A percentile compares a stretch with the other conserved stretches of the same genome.
These are phyloP conservation scores for Russula griseocarnosa DNA, from an alignment of 768 basidiomycete genomes.

Conservation along the genomic window DNA sequence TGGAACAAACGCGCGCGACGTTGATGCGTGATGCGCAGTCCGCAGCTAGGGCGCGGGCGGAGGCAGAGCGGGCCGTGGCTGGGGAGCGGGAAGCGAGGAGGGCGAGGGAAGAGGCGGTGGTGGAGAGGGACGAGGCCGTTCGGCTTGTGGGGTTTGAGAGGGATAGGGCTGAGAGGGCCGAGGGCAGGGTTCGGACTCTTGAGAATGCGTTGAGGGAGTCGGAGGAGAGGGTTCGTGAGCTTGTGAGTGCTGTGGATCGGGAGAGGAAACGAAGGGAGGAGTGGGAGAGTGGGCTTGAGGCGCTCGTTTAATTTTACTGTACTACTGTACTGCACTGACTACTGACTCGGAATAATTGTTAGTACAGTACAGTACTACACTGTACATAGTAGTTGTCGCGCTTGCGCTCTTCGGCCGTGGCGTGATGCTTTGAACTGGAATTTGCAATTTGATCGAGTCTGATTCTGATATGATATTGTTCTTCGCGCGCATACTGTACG, in stretches of 20 bases:
- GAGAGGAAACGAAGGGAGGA: slow-evolving; percentile 12
- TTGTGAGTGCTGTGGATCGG: slow-evolving; percentile 1
- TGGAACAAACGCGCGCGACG: slow-evolving; percentile 10
- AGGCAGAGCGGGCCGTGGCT: background rate
- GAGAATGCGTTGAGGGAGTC: background rate
- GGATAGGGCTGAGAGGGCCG: slow-evolving; percentile 13
- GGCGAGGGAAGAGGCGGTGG: background rate
- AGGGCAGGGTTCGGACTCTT: background rate
- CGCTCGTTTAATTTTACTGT: no score
- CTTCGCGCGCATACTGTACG: no score
- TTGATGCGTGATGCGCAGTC: slow-evolving; percentile 10
- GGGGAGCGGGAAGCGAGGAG: background rate
- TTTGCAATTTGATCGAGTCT: no score
- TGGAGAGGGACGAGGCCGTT: background rate
- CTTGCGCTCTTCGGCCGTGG: no score
- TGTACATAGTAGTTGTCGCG: no score
- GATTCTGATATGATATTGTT: no score
- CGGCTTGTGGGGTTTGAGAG: background rate
- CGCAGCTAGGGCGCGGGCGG: background rate
- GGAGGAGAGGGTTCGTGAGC: background rate
- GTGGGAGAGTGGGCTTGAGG: slow-evolving; percentile 18
- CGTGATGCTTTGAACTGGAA: no score
- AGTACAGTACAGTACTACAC: no score
- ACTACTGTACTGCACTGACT: no score
- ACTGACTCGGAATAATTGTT: no score